A percentile compares a stretch with the other conserved stretches of the same genome.
These are phyloP conservation scores for Penicillium fimorum DNA, from an alignment of 495 filamentous ascomycete species.

Conservation along the genomic window DNA sequence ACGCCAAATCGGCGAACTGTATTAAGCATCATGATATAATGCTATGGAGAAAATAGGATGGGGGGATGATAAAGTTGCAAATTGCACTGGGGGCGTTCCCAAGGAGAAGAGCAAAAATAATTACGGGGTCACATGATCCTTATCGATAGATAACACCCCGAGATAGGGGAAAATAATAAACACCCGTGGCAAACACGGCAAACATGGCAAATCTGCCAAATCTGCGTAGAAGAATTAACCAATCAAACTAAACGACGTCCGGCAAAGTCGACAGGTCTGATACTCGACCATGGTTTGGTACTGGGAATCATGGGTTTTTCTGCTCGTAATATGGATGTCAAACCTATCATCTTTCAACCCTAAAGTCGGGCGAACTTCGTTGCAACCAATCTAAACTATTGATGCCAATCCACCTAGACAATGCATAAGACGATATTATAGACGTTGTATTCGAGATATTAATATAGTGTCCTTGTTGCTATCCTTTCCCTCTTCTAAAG, in stretches of 20 bases:
- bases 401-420: too few relatives aligned
- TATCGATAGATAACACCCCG: constrained; percentile 23
- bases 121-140: constrained; percentile 22
- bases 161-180: neutral
- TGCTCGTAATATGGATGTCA: too few relatives aligned
- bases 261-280: neutral
- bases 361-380: too few relatives aligned
- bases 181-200: constrained; percentile 2
- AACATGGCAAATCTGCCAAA: neutral
- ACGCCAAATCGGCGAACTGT: constrained; percentile 44
- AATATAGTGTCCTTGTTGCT: too few relatives aligned
- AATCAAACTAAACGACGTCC: neutral
- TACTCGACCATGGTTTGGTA: too few relatives aligned
- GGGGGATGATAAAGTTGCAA: constrained; percentile 9
- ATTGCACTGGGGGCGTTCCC: constrained; percentile 6
- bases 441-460: too few relatives aligned
- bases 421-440: too few relatives aligned
- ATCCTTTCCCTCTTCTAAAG: too few relatives aligned
- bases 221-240: neutral
- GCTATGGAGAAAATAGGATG: neutral
- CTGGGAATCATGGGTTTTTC: too few relatives aligned
- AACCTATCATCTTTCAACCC: too few relatives aligned
- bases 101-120: constrained; percentile 15
- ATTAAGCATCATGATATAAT: constrained; percentile 37
- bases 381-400: too few relatives aligned